Percentiles rank a stretch among this genome's conserved stretches.
Conservation (phyloP, 2,329 filamentous ascomycete species). For the Colletotrichum sublineola region DNA sequence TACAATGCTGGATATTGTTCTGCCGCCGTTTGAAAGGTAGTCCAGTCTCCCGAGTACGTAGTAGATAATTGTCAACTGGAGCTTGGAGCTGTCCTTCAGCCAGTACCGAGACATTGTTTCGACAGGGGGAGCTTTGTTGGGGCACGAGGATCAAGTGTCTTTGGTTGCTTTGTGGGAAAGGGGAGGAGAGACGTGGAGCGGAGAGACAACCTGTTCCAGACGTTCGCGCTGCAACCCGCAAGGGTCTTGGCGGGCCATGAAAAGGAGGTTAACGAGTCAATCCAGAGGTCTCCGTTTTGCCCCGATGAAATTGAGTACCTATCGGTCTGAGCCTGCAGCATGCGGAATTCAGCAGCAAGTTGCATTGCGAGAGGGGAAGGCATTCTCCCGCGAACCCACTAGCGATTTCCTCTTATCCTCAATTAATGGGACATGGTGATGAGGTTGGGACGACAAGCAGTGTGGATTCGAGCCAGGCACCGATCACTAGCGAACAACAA, state of each 20-base stretch:
- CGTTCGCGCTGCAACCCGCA: conserved; percentile 31
- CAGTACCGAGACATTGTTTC: conserved; percentile 26
- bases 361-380: conserved; percentile 23
- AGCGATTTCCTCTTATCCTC: conserved; percentile 10
- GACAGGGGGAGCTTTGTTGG: conserved; percentile 27
- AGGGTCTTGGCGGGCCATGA: conserved; percentile 16
- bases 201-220: conserved; percentile 39
- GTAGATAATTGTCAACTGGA: conserved; percentile 30
- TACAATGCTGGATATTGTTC: conserved; percentile 32
- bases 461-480: not conserved
- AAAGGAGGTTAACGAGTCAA: conserved; percentile 10
- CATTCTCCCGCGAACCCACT: not conserved
- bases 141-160: not conserved
- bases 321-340: not conserved
- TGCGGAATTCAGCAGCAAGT: conserved; percentile 2
- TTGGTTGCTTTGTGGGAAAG: conserved; percentile 12
- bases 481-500: not conserved
- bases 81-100: conserved; percentile 11
- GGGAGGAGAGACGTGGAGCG: conserved; percentile 31
- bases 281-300: not conserved
- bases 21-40: conserved; percentile 32
- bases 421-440: not conserved
- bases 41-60: conserved; percentile 26
- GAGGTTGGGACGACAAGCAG: not conserved
- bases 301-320: not conserved